Evolutionary conservation across 2,329 filamentous ascomycete species (phyloP), one percentile per base, ranked within the genome.

Genomic region (Blastomyces gilchristii): DNA sequence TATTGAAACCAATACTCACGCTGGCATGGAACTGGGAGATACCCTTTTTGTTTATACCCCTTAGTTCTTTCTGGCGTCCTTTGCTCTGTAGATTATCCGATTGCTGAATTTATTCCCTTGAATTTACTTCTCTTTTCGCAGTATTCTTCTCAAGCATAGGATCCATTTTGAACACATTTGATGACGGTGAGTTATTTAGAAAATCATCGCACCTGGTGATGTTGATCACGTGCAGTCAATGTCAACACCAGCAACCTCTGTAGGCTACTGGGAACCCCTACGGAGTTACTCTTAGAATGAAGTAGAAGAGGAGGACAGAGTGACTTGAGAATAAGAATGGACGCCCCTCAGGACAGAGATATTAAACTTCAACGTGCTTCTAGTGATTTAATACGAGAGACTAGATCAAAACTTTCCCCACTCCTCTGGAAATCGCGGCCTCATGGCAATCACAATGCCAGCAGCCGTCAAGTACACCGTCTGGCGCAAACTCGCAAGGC

Each of bases 331-430:
- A 47, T 45, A 9, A 45, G 16, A 45, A 80, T 80, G 78, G 78
- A 80, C 68, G 77, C 76, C 34, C 67, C 73, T 4, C 75, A 78
- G 39, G 77, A 78, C 64, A 72, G 72, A 63, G 78, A 80, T 61
- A 69, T 79, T 39, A 79, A 79, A 63, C 73, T 80, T 7, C 78
- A 80, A 68, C 75, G 78, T 31, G 77, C 74, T 53, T 79, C 78
- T 53, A 74, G 73, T 1, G 76, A 78, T 53, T 70, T 80, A 52
- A 69, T 80, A 43, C 67, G 71, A 11, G 77, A 80, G 61, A 73
- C 80, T 53, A 72, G 73, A 58, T 66, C 67, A 56, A 79, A 77
- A 67, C 66, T 80, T 57, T 76, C 76, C 12, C 71, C 73, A 63
- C 68, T 80, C 58, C 68, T 80, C 37, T 78, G 76, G 75, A 77